Percentiles rank a stretch among this genome's conserved stretches.
Conservation (phyloP, 2,329 filamentous ascomycete genomes). For the Didymella segeticola region DNA sequence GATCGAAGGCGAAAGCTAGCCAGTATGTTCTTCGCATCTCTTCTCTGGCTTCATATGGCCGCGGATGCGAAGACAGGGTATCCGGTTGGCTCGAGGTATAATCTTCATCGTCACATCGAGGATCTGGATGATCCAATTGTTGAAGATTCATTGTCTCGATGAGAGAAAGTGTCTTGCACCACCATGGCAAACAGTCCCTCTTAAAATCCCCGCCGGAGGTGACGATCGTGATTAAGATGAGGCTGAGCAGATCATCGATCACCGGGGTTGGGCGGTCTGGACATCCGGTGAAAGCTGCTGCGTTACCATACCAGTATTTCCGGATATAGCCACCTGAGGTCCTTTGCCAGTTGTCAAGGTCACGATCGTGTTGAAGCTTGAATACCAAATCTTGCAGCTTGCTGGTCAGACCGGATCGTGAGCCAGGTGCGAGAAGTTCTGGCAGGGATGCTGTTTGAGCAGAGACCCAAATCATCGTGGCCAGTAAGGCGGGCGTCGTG, state of each 20-base stretch:
- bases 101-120: neutral
- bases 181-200: conserved; percentile 1
- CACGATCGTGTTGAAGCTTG: conserved; percentile 1
- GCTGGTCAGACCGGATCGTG: neutral
- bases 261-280: neutral
- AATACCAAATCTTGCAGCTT: neutral
- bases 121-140: neutral
- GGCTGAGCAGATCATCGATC: neutral
- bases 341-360: conserved; percentile 3
- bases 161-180: neutral
- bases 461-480: conserved; percentile 5
- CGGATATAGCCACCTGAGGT: neutral
- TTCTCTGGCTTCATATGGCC: neutral
- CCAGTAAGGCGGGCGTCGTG: conserved; percentile 1
- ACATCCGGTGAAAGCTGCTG: too few relatives aligned
- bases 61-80: neutral
- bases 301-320: neutral
- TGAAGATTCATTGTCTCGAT: conserved; percentile 2
- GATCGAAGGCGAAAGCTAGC: neutral
- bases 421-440: conserved; percentile 1
- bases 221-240: neutral
- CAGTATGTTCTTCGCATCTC: conserved; percentile 4
- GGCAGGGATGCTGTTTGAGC: conserved; percentile 1
- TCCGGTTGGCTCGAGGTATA: neutral
- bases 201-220: conserved; percentile 1